Conservation (phyloP, 2,329 filamentous ascomycete genomes). For the Aaosphaeria pasadenensis region DNA sequence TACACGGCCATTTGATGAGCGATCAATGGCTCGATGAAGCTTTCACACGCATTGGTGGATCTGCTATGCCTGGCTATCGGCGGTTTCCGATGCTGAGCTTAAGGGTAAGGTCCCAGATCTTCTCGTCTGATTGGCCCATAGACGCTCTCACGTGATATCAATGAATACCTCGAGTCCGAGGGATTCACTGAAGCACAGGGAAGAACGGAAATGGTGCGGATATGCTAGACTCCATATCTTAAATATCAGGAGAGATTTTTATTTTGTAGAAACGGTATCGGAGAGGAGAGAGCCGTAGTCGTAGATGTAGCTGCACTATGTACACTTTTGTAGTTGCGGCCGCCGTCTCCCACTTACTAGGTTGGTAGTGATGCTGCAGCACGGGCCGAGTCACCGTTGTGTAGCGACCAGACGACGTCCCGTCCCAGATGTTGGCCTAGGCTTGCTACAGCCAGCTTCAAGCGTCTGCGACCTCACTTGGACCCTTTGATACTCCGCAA, state of each 20-base stretch:
- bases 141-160: background rate
- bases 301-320: too few relatives aligned
- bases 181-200: background rate
- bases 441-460: background rate
- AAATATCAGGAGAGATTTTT: too few relatives aligned
- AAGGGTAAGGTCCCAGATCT: background rate
- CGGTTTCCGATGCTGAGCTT: conserved; percentile 23
- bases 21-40: conserved; percentile 12
- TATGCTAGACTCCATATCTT: background rate
- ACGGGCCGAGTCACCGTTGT: background rate
- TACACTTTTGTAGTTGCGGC: too few relatives aligned
- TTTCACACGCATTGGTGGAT: conserved; percentile 22
- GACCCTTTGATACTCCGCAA: background rate
- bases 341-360: too few relatives aligned
- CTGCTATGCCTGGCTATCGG: conserved; percentile 20
- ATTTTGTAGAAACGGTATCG: too few relatives aligned
- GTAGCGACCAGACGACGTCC: background rate
- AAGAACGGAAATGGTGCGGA: background rate
- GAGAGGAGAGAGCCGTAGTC: too few relatives aligned
- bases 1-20: too few relatives aligned
- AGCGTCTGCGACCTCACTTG: background rate
- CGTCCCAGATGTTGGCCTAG: conserved; percentile 1
- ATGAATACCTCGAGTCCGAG: background rate
- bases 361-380: background rate
- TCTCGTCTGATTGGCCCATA: background rate